phyloP scores from a whole-genome alignment of 257 asterid genomes.

The Nicotiana knightiana region DNA sequence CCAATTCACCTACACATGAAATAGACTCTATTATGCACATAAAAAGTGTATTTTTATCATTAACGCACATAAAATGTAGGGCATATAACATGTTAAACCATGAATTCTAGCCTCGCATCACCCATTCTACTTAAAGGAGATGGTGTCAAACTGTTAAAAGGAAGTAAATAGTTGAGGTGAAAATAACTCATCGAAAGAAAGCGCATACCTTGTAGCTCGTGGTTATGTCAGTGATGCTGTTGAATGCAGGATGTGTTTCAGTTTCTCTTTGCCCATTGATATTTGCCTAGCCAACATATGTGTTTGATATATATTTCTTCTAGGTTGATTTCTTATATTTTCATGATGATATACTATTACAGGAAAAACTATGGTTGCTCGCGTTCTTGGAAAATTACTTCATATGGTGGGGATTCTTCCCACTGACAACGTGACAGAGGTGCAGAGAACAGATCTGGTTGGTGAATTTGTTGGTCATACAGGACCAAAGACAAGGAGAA shows the following conservation, averaged over 20 bases:
- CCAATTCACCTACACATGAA: too few relatives aligned
- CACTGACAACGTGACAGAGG: constrained; percentile 76
- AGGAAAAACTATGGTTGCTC: constrained; percentile 92
- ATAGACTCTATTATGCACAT: too few relatives aligned
- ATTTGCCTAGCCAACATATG: not conserved
- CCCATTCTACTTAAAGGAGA: not conserved
- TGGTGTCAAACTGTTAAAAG: not conserved
- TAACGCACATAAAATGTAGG: too few relatives aligned
- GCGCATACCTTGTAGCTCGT: not conserved
- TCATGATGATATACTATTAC: constrained; percentile 9
- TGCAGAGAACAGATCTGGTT: constrained; percentile 89
- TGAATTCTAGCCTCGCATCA: too few relatives aligned
- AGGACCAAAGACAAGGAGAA: constrained; percentile 75
- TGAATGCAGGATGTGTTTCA: not conserved
- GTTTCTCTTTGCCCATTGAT: not conserved
- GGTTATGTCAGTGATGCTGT: not conserved
- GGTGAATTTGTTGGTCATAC: constrained; percentile 86
- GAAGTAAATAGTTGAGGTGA: not conserved
- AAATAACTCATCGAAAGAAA: not conserved
- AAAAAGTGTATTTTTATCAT: too few relatives aligned
- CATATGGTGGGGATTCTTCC: constrained; percentile 85
- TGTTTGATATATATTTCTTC: not conserved
- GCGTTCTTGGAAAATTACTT: constrained; percentile 77
- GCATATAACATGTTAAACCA: too few relatives aligned
- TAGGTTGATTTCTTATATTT: not conserved